Base-by-base conservation (phyloP, 2,329 filamentous ascomycete genomes). In the Trichoderma guizhouense region DNA sequence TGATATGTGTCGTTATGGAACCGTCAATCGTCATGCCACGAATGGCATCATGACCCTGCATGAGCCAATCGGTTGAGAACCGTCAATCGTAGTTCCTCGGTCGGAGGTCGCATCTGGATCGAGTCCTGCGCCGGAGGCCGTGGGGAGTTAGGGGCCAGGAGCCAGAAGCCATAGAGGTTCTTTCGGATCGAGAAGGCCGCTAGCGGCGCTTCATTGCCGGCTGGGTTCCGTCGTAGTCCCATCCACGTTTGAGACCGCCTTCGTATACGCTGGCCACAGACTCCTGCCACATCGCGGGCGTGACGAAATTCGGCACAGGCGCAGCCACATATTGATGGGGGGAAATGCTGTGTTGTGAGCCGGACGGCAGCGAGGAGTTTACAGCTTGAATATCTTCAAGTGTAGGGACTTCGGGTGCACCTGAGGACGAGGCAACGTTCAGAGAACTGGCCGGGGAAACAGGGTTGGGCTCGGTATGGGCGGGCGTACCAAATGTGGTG, bases 401-500 rank as follows among this genome's bases (percentile, higher is more conserved):
- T 51, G 85, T 84, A 36, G 86, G 83, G 55, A 87, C 81, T 80
- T 89, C 87, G 75, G 86, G 82, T 75, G 84, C 83, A 83, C 84
- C 86, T 83, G 86, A 81, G 79, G 86, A 84, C 75, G 85, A 83
- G 74, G 85, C 79, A 78, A 85, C 80, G 81, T 85, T 88, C 82
- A 89, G 84, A 83, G 84, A 81, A 79, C 80, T 84, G 79, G 83
- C 80, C 77, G 85, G 84, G 75, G 84, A 79, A 73, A 76, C 76
- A 81, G 81, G 76, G 70, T 79, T 75, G 70, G 78, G 73, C 61
- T 80, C 75, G 73, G 78, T 66, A 61, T 80, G 78, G 70, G 77
- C 74, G 66, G 89, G 90, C 81, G 91, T 93, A 85, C 94, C 93
- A 84, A 98, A 98, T 75, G 95, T 95, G 79, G 92, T 91, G 82